These are phyloP conservation scores for Acrocalymma vagum DNA, from an alignment of 2,329 filamentous ascomycete species.

Conservation along the genomic window DNA sequence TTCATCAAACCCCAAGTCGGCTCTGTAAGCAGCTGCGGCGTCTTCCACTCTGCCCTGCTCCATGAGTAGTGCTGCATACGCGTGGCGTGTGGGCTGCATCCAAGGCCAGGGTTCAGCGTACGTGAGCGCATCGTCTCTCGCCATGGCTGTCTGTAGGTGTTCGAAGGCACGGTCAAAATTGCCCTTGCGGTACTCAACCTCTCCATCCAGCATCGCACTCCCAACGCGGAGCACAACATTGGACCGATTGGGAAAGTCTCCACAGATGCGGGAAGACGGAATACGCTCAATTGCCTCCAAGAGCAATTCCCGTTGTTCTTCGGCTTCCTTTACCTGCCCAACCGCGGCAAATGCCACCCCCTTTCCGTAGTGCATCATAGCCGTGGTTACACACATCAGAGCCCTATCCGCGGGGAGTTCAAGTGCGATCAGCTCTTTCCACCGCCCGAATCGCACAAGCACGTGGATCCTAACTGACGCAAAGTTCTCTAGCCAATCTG, in stretches of 20 bases:
- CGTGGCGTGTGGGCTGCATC: constrained; percentile 79
- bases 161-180: constrained; percentile 67
- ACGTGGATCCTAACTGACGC: constrained; percentile 73
- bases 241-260: constrained; percentile 74
- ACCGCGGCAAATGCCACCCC: constrained; percentile 72
- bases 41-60: constrained; percentile 65
- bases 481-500: constrained; percentile 80
- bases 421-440: constrained; percentile 70
- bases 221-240: constrained; percentile 69
- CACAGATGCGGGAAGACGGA: constrained; percentile 63
- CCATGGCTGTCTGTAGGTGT: constrained; percentile 65
- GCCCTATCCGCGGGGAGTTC: constrained; percentile 64
- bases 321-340: constrained; percentile 64
- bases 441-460: constrained; percentile 75
- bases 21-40: constrained; percentile 47
- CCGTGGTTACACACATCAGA: constrained; percentile 75
- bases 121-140: constrained; percentile 68
- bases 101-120: constrained; percentile 82
- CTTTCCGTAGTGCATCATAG: constrained; percentile 73
- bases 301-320: constrained; percentile 62
- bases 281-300: constrained; percentile 60
- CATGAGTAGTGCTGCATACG: constrained; percentile 73
- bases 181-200: constrained; percentile 73
- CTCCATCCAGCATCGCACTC: constrained; percentile 73
- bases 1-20: constrained; percentile 53